Conservation (phyloP, 352 stramenopile species). For the Globisporangium viniferum region DNA sequence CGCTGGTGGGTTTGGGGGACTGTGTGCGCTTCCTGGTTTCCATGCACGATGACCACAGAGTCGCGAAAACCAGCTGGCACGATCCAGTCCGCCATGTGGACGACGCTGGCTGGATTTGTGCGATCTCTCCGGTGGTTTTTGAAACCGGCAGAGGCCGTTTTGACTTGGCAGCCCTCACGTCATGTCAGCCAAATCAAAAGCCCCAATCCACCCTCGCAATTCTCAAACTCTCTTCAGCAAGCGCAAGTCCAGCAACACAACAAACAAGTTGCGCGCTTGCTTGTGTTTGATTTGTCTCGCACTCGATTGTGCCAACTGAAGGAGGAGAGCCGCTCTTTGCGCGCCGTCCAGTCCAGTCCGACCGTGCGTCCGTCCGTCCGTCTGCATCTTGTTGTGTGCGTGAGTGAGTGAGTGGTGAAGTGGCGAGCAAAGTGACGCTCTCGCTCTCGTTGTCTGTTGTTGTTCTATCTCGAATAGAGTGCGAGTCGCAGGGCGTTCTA, state of each 20-base stretch:
- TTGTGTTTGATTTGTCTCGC: background rate
- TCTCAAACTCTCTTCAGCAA: background rate
- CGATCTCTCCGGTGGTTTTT: constrained; percentile 3
- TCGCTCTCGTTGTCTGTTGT: constrained; percentile 1
- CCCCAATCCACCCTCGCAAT: background rate
- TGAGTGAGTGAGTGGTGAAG: background rate
- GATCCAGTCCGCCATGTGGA: constrained; percentile 18
- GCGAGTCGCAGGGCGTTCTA: background rate
- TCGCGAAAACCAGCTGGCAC: constrained; percentile 3
- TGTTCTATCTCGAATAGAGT: constrained; percentile 12
- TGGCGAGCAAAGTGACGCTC: background rate
- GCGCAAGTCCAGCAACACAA: background rate
- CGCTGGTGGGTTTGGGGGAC: background rate
- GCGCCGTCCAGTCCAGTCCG: constrained; percentile 1
- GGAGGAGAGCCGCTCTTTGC: background rate
- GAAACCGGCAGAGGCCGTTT: constrained; percentile 3
- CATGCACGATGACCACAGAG: constrained; percentile 1
- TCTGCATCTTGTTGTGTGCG: background rate
- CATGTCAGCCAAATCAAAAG: constrained; percentile 2
- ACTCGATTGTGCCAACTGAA: background rate
- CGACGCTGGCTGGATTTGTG: constrained; percentile 23
- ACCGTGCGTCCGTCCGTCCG: background rate
- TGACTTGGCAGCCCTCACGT: background rate
- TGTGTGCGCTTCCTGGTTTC: background rate
- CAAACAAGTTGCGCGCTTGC: background rate